Evolutionary conservation across 2,329 filamentous ascomycete genomes (phyloP), one percentile per base, ranked within the genome.

Genomic region (Tolypocladium nubicola): DNA sequence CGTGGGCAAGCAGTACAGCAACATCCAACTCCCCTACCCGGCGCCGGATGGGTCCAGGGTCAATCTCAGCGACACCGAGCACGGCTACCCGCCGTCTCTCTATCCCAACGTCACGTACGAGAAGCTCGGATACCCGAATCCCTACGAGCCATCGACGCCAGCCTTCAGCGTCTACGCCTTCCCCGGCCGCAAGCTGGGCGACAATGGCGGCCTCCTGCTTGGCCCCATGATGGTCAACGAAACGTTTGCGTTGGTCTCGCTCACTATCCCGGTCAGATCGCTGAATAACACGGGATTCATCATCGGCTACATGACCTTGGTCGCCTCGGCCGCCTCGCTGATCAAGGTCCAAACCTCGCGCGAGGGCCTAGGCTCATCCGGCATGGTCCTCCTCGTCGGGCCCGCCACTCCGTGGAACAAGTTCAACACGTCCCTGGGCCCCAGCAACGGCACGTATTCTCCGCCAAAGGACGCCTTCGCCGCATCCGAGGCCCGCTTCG

Each of bases 231-330:
- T 82, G 30, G 72, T 94, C 61, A 94, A 95, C 67, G 74, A 81
- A 50, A 83, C 84, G 0, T 88, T 87, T 61, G 88, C 89, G 26
- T 75, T 97, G 13, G 69, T 96, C 14, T 96, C 91, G 2, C 76
- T 96, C 58, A 96, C 91, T 0, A 73, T 93, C 19, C 89, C 91
- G 0, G 83, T 97, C 56, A 80, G 89, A 59, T 64, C 63, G 85
- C 87, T 67, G 77, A 78, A 2, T 79, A 80, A 2, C 69, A 73
- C 47, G 23, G 74, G 74, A 4, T 84, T 87, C 60, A 81, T 93
- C 1, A 77, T 96, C 6, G 92, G 90, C 1, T 96, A 90, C 75
- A 81, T 96, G 75, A 96, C 90, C 1, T 75, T 93, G 2, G 77
- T 96, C n/a, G 80, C 88, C 57, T 82, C 88, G 57, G 86, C 86